phyloP scores from a whole-genome alignment of 805 yeast genomes.

The Kluyveromyces nonfermentans region DNA sequence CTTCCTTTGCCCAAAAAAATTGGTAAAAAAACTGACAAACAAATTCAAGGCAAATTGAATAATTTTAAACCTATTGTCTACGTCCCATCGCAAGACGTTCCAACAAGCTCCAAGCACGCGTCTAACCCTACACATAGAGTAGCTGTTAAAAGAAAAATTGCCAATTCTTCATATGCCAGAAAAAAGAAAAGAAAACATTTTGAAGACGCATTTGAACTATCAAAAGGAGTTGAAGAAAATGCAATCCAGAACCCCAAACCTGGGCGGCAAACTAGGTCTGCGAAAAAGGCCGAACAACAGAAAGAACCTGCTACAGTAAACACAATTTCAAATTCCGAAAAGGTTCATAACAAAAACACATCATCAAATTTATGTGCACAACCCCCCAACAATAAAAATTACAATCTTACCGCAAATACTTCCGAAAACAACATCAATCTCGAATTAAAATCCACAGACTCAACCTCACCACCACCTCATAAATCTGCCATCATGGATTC shows the following conservation, averaged over 20 bases:
- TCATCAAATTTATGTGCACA: not conserved
- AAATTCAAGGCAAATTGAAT: slow-evolving; percentile 13
- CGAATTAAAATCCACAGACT: not conserved
- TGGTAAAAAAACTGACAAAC: slow-evolving; percentile 1
- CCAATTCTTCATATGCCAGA: slow-evolving; percentile 1
- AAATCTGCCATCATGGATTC: slow-evolving; percentile 1
- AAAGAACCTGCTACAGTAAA: not conserved
- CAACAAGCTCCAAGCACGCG: not conserved
- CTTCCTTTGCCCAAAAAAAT: not conserved
- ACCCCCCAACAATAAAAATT: not conserved
- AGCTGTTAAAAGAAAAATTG: not conserved
- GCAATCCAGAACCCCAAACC: not conserved
- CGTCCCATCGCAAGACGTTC: slow-evolving; percentile 15
- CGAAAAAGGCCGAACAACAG: not conserved
- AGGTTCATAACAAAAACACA: not conserved
- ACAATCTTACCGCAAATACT: not conserved
- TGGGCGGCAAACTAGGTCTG: not conserved
- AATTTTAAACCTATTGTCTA: slow-evolving; percentile 12
- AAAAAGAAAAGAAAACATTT: not conserved
- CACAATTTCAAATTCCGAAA: not conserved
- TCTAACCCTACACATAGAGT: not conserved
- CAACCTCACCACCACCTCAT: not conserved
- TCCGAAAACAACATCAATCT: not conserved
- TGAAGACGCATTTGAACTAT: not conserved
- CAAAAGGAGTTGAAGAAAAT: not conserved